Evolutionary conservation across 306 rosid species (phyloP), one percentile per base, ranked within the genome.

Genomic region (Gillenia trifoliata): DNA sequence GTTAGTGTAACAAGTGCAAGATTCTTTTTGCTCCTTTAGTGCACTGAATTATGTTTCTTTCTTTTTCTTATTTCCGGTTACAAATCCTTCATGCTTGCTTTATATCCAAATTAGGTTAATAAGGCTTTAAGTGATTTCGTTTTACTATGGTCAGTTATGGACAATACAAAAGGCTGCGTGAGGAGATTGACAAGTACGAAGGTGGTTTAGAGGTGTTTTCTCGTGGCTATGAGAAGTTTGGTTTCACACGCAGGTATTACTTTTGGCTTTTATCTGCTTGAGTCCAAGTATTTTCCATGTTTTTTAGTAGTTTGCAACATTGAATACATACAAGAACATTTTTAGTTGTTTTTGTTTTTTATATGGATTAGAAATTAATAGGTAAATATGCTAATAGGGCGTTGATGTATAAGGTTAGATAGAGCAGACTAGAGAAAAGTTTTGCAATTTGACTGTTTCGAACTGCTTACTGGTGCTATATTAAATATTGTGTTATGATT

Each of bases 131-230:
- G 78, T 59, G 29, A 41, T 67, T 81, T 45, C 52, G 61, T 83
- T 6, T 80, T 74, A 69, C 23, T 70, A 41, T 80, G 31, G 62
- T 55, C 88, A 95, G 99, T 66, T 95, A 82, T 82, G 88, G 67
- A 76, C 91, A 85, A 63, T 95, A 95, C 87, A 88, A 77, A 86
- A 90, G 74, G 79, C 23, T 90, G 66, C 95, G 89, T 64, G 88
- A 54, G 67, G 92, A 86, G 80, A 95, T 95, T 83, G 87, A 90
- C 89, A 89, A 88, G 81, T 47, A 80, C 74, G 99, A 95, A 89
- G 98, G 99, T 73, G 98, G 98, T 74, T 79, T 95, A 78, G 99
- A 95, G 84, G 82, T 81, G 66, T 95, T 95, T 85, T 95, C 99
- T 67, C 96, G 98, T 72, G 98, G 97, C 79, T 95, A 92, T 74